Evolutionary conservation across 495 filamentous ascomycete genomes (phyloP).

Genomic region (Penicillium nucicola): DNA sequence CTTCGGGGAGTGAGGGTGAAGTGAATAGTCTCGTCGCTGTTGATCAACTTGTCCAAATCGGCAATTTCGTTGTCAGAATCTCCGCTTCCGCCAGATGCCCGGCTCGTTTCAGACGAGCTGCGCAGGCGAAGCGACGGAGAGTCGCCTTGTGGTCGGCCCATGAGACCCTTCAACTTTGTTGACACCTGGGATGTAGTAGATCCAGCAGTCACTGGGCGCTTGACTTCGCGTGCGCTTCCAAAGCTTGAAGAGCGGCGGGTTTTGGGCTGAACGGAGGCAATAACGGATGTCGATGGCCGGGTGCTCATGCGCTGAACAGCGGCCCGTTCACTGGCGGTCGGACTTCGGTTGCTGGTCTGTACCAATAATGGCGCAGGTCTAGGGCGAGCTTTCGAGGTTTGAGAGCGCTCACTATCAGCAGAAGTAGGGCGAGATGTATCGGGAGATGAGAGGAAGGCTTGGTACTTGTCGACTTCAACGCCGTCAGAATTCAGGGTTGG

Average conservation of each 20-base stretch:
- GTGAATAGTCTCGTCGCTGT: constrained; percentile 86
- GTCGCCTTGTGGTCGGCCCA: constrained; percentile 43
- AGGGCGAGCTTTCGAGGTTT: constrained; percentile 24
- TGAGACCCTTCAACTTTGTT: constrained; percentile 51
- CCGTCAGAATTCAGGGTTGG: constrained; percentile 7
- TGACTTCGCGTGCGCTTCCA: constrained; percentile 41
- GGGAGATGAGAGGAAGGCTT: constrained; percentile 2
- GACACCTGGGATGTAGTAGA: constrained; percentile 53
- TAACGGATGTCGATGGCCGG: constrained; percentile 30
- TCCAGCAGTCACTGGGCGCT: constrained; percentile 52
- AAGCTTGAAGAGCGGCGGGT: constrained; percentile 42
- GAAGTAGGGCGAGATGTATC: constrained; percentile 22
- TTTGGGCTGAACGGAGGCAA: constrained; percentile 28
- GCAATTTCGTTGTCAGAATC: constrained; percentile 47
- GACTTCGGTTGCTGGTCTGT: constrained; percentile 20
- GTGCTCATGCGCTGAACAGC: constrained; percentile 47
- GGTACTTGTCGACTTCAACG: constrained; percentile 2
- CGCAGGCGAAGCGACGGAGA: constrained; percentile 37
- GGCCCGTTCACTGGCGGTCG: constrained; percentile 39
- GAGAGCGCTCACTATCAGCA: constrained; percentile 32
- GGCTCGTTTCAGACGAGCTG: constrained; percentile 49
- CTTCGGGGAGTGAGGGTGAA: constrained; percentile 88
- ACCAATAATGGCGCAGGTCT: constrained; percentile 27
- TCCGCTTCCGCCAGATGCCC: constrained; percentile 31
- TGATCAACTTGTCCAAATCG: constrained; percentile 82